phyloP scores from a whole-genome alignment of 345 rosid species.

The Lagerstroemia speciosa region DNA sequence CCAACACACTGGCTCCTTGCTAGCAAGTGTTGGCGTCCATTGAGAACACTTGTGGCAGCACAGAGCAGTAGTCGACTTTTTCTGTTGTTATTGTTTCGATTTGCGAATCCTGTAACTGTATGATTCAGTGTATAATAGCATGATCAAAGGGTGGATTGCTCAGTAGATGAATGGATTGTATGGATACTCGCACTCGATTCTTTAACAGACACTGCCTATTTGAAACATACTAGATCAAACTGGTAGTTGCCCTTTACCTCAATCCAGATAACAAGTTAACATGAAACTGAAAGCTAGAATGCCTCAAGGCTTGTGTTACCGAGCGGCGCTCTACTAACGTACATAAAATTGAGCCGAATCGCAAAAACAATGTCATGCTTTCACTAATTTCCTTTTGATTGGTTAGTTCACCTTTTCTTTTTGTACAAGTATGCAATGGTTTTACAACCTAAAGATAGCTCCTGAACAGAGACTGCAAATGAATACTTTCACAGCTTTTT shows the following conservation, averaged over 20 bases:
- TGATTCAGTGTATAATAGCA: neutral
- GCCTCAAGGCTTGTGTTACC: neutral
- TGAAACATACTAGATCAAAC: neutral
- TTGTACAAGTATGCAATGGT: slow-evolving; percentile 10
- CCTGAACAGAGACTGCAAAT: slow-evolving; percentile 26
- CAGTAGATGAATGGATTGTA: slow-evolving; percentile 8
- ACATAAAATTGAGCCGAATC: neutral
- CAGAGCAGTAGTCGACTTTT: neutral
- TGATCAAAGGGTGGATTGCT: slow-evolving; percentile 37
- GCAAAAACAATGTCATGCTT: neutral
- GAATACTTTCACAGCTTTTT: slow-evolving; percentile 34
- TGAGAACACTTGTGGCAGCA: neutral
- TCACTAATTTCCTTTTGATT: neutral
- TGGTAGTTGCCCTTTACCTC: slow-evolving; percentile 2
- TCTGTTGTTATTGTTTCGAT: neutral
- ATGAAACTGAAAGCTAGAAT: neutral
- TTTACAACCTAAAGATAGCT: neutral
- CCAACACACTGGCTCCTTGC: slow-evolving; percentile 8
- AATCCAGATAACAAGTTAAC: neutral
- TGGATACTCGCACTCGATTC: slow-evolving; percentile 22
- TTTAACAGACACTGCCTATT: slow-evolving; percentile 34
- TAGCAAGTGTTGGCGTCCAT: neutral
- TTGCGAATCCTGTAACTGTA: neutral
- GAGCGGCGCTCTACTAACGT: neutral
- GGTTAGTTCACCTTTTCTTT: neutral